Percentiles rank a stretch among this genome's conserved stretches.
These are phyloP conservation scores for Fusarium avenaceum DNA, from an alignment of 2,329 filamentous ascomycete genomes.

Conservation along the genomic window DNA sequence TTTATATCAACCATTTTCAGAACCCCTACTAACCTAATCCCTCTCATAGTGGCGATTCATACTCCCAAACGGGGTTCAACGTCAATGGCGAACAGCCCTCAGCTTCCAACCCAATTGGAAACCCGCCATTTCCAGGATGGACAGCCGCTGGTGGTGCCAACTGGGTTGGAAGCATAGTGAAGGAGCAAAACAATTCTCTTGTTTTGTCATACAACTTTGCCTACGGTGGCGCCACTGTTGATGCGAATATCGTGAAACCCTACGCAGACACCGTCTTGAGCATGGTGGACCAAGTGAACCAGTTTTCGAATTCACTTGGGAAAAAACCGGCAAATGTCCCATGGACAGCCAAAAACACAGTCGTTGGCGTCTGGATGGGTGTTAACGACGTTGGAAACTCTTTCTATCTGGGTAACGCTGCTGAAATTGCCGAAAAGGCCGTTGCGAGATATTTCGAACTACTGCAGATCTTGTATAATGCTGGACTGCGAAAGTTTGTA, in stretches of 20 bases:
- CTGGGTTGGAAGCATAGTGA: conserved; percentile 65
- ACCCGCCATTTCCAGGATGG: conserved; percentile 67
- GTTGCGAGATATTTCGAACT: conserved; percentile 60
- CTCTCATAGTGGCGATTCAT: conserved; percentile 50
- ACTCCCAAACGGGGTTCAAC: conserved; percentile 64
- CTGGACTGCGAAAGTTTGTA: conserved; percentile 69
- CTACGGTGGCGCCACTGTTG: conserved; percentile 66
- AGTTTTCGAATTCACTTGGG: conserved; percentile 52
- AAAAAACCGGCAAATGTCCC: conserved; percentile 52
- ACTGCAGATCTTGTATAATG: conserved; percentile 62
- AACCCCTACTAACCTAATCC: not conserved
- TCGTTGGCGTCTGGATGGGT: conserved; percentile 67
- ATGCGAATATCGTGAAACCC: conserved; percentile 64
- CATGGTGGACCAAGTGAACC: conserved; percentile 43
- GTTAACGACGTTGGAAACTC: conserved; percentile 69
- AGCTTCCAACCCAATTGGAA: conserved; percentile 70
- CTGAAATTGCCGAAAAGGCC: conserved; percentile 55
- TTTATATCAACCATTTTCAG: accelerated
- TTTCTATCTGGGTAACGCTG: conserved; percentile 53
- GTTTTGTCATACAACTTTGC: conserved; percentile 67
- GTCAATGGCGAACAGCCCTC: conserved; percentile 65
- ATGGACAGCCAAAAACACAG: conserved; percentile 58
- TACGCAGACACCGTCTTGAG: conserved; percentile 62
- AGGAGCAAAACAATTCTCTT: conserved; percentile 61
- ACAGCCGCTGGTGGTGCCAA: conserved; percentile 65